Conservation (phyloP, 345 rosid genomes). For the Linum tenue region DNA sequence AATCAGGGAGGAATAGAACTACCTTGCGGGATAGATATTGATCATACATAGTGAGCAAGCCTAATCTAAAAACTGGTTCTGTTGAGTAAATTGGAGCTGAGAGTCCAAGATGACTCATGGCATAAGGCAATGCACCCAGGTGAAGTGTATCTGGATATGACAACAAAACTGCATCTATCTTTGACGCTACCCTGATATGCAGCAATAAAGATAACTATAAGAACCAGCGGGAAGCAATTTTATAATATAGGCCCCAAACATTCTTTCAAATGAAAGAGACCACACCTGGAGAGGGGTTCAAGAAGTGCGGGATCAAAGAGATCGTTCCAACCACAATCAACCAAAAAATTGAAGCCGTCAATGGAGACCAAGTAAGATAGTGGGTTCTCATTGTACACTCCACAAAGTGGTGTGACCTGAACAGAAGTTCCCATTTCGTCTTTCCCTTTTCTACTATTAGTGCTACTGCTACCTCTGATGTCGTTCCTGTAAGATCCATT, state of each 20-base stretch:
- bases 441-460: background rate
- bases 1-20: background rate
- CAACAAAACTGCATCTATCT: constrained; percentile 73
- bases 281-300: constrained; percentile 76
- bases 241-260: background rate
- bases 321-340: constrained; percentile 99
- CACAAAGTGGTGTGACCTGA: constrained; percentile 71
- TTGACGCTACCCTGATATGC: constrained; percentile 59
- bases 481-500: background rate
- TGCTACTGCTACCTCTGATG: background rate
- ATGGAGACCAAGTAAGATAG: constrained; percentile 78
- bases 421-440: constrained; percentile 82
- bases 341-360: constrained; percentile 76
- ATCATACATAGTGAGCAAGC: constrained; percentile 92
- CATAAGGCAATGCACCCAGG: constrained; percentile 90
- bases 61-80: constrained; percentile 73
- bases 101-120: constrained; percentile 77
- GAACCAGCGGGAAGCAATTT: background rate
- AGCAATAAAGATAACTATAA: background rate
- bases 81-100: constrained; percentile 80
- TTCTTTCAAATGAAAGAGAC: background rate
- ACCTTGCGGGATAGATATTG: constrained; percentile 88
- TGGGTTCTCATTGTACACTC: constrained; percentile 92
- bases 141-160: constrained; percentile 88
- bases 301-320: constrained; percentile 79